These are phyloP conservation scores for Bruguiera gymnorhiza DNA, from an alignment of 345 rosid genomes.

Conservation along the genomic window DNA sequence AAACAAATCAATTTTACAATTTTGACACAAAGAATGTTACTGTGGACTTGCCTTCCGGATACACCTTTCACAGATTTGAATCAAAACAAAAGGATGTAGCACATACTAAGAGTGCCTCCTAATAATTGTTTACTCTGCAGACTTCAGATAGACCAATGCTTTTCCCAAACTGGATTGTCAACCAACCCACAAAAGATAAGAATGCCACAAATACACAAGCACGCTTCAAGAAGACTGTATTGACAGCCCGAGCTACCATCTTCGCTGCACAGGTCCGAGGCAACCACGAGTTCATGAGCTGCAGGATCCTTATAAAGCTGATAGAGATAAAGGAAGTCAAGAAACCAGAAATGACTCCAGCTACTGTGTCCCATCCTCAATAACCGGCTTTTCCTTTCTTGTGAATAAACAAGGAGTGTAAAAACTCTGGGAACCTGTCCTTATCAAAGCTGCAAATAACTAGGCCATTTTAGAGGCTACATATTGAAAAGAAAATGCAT, in stretches of 20 bases:
- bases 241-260: constrained; percentile 14
- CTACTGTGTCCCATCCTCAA: constrained; percentile 52
- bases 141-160: constrained; percentile 42
- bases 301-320: constrained; percentile 37
- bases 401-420: constrained; percentile 35
- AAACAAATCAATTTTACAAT: too few relatives aligned
- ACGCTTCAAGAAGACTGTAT: constrained; percentile 42
- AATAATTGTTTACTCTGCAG: constrained; percentile 20
- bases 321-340: constrained; percentile 57
- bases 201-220: constrained; percentile 53
- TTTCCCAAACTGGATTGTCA: constrained; percentile 48
- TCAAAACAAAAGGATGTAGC: constrained; percentile 2
- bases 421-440: constrained; percentile 41
- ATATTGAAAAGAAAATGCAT: not conserved
- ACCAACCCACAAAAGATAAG: constrained; percentile 58
- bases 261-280: constrained; percentile 19
- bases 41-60: too few relatives aligned
- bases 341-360: constrained; percentile 54
- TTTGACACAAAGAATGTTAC: not conserved
- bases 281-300: constrained; percentile 40
- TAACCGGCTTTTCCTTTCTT: constrained; percentile 32
- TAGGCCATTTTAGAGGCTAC: not conserved
- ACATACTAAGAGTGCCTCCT: constrained; percentile 11
- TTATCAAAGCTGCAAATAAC: not conserved
- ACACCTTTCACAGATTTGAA: constrained; percentile 2